These are phyloP conservation scores for Aspergillus panamensis DNA, from an alignment of 495 filamentous ascomycete species.

Conservation along the genomic window DNA sequence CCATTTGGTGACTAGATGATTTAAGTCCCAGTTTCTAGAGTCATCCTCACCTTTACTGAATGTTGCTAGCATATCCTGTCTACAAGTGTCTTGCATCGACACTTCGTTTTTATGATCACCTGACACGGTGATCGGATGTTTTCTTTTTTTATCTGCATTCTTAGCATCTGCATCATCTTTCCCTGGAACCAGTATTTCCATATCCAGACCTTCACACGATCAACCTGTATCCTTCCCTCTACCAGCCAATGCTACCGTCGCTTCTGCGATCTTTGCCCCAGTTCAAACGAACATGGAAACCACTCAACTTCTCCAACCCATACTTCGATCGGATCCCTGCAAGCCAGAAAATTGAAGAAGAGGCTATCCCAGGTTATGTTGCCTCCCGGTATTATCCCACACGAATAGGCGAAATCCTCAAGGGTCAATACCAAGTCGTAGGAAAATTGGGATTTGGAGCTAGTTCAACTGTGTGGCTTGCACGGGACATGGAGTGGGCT, in stretches of 20 bases:
- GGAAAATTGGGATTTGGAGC: slow-evolving; percentile 22
- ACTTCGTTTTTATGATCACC: too few species aligned
- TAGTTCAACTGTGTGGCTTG: slow-evolving; percentile 35
- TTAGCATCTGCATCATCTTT: too few species aligned
- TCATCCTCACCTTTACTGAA: too few species aligned
- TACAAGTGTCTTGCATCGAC: too few species aligned
- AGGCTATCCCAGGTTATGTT: slow-evolving; percentile 10
- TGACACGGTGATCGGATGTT: too few species aligned
- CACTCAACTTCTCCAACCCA: slow-evolving; percentile 22
- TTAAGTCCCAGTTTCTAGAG: too few species aligned
- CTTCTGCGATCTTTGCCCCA: slow-evolving; percentile 15
- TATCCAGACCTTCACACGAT: too few species aligned
- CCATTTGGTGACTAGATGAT: too few species aligned
- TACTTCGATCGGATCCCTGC: slow-evolving; percentile 17
- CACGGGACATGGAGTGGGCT: slow-evolving; percentile 31
- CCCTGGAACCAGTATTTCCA: too few species aligned
- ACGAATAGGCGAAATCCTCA: slow-evolving; percentile 12
- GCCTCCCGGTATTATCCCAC: slow-evolving; percentile 14
- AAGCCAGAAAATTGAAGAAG: slow-evolving; percentile 20
- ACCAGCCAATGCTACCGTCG: slow-evolving; percentile 16
- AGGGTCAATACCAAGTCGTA: slow-evolving; percentile 9
- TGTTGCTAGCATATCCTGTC: too few species aligned
- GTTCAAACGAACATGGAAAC: slow-evolving; percentile 13
- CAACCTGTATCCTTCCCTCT: not conserved
- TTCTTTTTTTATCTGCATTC: too few species aligned